Percentiles rank a stretch among this genome's conserved stretches.
phyloP scores from a whole-genome alignment of 2,329 filamentous ascomycete species.

The Penicillium sp. region DNA sequence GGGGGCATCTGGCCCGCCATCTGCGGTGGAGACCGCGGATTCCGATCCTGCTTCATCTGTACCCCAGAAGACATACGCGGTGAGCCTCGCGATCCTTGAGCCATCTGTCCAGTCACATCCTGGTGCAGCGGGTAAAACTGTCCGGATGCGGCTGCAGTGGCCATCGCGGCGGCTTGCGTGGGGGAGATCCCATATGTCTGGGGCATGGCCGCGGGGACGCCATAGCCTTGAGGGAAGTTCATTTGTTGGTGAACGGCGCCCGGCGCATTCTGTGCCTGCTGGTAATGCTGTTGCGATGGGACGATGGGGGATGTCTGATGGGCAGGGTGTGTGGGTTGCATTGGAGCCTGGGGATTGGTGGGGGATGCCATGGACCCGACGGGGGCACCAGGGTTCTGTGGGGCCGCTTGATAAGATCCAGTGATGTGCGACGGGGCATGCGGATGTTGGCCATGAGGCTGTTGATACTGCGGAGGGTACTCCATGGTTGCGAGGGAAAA shows the following conservation, averaged over 20 bases:
- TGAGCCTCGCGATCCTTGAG: constrained; percentile 61
- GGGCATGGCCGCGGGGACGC: constrained; percentile 72
- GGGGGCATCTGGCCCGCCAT: constrained; percentile 61
- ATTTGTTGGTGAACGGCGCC: constrained; percentile 66
- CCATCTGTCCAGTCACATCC: constrained; percentile 65
- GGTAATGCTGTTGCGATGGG: constrained; percentile 71
- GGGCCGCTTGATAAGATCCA: constrained; percentile 63
- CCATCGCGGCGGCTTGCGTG: constrained; percentile 90
- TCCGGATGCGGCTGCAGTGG: constrained; percentile 86
- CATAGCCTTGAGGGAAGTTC: constrained; percentile 79
- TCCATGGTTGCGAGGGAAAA: constrained; percentile 59
- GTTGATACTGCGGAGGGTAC: constrained; percentile 72
- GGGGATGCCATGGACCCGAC: constrained; percentile 67
- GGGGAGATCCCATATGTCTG: constrained; percentile 73
- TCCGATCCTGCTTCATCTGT: constrained; percentile 70
- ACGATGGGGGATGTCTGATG: constrained; percentile 79
- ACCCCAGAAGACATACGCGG: constrained; percentile 68
- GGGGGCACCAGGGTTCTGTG: constrained; percentile 48
- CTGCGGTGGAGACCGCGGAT: constrained; percentile 74
- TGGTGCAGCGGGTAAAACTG: constrained; percentile 74
- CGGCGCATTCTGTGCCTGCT: constrained; percentile 61
- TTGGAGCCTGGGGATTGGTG: constrained; percentile 67
- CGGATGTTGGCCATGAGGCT: constrained; percentile 62
- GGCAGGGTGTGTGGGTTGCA: constrained; percentile 58
- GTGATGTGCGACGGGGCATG: constrained; percentile 60